Conservation (phyloP, 1,284 basidiomycete genomes). For the Spongispora temasekensis region DNA sequence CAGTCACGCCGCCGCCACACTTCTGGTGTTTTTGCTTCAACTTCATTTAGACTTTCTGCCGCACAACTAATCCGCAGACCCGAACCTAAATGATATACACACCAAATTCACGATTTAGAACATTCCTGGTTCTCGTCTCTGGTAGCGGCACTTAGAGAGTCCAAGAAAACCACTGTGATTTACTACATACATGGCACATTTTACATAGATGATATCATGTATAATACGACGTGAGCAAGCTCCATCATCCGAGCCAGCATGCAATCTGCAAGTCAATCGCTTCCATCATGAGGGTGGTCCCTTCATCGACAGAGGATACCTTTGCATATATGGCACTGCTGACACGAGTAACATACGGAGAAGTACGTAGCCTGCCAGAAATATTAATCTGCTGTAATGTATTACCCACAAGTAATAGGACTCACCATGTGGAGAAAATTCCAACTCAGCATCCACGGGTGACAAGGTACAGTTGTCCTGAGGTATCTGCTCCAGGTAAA, state of each 20-base stretch:
- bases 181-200: no score
- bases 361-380: not conserved
- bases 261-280: not conserved
- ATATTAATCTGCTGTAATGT: not conserved
- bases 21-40: no score
- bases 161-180: no score
- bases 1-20: no score
- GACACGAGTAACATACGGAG: not conserved
- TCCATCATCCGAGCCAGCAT: not conserved
- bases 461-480: not conserved
- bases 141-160: no score
- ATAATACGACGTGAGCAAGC: no score
- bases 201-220: no score
- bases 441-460: not conserved
- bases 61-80: no score
- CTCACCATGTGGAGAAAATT: not conserved
- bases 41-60: no score
- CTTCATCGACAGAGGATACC: not conserved
- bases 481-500: not conserved
- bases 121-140: no score
- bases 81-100: no score
- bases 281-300: not conserved
- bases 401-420: not conserved
- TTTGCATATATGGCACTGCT: not conserved
- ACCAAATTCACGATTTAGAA: no score